Conservation (phyloP, 768 basidiomycete species). For the Lactarius quietus region DNA sequence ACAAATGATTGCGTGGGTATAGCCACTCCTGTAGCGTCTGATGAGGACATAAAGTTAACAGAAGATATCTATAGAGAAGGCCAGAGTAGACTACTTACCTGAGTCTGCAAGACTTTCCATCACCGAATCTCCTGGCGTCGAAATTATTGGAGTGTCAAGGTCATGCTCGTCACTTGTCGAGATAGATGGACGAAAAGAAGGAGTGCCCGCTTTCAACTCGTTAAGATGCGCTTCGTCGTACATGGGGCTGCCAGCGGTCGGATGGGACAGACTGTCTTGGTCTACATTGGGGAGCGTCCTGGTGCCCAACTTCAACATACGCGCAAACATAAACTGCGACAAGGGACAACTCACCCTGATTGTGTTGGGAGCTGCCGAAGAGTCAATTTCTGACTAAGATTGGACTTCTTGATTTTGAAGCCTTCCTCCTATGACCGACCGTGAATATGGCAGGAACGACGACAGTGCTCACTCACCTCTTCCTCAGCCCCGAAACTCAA, state of each 20-base stretch:
- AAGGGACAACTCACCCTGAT: conserved; percentile 21
- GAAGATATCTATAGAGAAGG: conserved; percentile 27
- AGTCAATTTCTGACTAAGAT: conserved; percentile 60
- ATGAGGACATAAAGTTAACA: conserved; percentile 14
- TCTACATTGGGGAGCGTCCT: conserved; percentile 12
- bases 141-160: conserved; percentile 45
- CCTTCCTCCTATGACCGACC: conserved; percentile 50
- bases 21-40: conserved; percentile 40
- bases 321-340: conserved; percentile 7
- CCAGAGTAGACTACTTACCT: conserved; percentile 24
- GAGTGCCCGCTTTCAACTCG: conserved; percentile 76
- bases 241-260: conserved; percentile 47
- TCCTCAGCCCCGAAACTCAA: conserved; percentile 75
- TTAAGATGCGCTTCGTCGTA: conserved; percentile 74
- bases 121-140: conserved; percentile 32
- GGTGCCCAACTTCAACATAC: not conserved
- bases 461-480: conserved; percentile 45
- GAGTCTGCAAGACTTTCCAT: conserved; percentile 5
- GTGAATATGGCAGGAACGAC: not conserved
- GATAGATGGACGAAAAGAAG: conserved; percentile 46
- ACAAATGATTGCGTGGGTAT: conserved; percentile 75
- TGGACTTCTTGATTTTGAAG: conserved; percentile 81
- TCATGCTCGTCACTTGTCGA: conserved; percentile 42
- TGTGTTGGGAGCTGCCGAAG: conserved; percentile 50
- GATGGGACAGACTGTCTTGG: conserved; percentile 29